Evolutionary conservation across 768 basidiomycete species (phyloP).

Genomic region (Glaciozyma martinii): DNA sequence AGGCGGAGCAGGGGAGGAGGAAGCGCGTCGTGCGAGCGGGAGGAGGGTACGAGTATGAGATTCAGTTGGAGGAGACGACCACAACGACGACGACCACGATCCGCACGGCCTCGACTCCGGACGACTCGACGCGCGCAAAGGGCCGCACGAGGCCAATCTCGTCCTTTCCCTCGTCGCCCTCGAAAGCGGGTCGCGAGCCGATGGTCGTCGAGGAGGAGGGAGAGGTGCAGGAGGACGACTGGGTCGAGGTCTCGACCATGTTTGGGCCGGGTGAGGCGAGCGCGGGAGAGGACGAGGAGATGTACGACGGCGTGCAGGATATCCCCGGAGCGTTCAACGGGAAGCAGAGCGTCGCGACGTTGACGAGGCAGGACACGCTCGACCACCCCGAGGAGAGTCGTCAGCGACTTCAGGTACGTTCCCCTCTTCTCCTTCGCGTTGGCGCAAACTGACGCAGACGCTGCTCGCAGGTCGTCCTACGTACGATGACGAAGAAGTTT

Average conservation of each 20-base stretch:
- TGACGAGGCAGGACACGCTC: constrained; percentile 29
- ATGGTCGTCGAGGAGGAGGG: not conserved
- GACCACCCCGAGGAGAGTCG: constrained; percentile 34
- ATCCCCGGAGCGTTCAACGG: constrained; percentile 25
- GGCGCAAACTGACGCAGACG: no score
- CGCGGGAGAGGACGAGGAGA: not conserved
- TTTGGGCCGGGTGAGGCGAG: not conserved
- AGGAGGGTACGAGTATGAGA: constrained; percentile 17
- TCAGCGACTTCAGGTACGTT: constrained; percentile 33
- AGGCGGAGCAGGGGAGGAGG: not conserved
- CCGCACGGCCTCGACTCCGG: not conserved
- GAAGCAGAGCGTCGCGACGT: constrained; percentile 14
- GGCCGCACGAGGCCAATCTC: not conserved
- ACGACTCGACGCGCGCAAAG: constrained; percentile 3
- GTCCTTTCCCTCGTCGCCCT: no score
- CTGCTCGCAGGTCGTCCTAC: constrained; percentile 31
- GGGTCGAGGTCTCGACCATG: constrained; percentile 35
- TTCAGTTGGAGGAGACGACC: constrained; percentile 35
- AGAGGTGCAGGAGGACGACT: constrained; percentile 33
- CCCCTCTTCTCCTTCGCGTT: not conserved
- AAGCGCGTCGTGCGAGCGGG: not conserved
- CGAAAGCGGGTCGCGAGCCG: not conserved
- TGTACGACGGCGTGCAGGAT: not conserved
- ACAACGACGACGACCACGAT: constrained; percentile 21
- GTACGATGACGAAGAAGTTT: constrained; percentile 39